phyloP scores from a whole-genome alignment of 1,284 basidiomycete genomes.

The Irpex lacteus region DNA sequence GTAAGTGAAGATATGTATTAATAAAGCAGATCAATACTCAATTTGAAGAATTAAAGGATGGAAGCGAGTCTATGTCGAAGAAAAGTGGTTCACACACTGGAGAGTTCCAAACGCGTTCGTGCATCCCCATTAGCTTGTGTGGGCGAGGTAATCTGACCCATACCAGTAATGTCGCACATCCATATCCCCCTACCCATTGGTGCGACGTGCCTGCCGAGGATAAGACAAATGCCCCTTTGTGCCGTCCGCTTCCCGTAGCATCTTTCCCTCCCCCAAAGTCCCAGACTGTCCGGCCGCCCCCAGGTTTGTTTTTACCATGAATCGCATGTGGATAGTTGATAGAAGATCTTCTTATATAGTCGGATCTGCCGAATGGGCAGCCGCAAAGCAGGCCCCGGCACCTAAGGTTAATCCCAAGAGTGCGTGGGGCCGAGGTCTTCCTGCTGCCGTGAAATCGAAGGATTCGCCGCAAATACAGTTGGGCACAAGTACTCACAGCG shows the following conservation, averaged over 20 bases:
- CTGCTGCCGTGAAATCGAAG: not conserved
- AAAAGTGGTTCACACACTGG: constrained; percentile 56
- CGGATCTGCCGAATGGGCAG: constrained; percentile 16
- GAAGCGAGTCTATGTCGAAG: constrained; percentile 53
- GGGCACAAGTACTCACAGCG: not conserved
- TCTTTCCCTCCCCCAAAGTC: constrained; percentile 14
- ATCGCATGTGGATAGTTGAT: not conserved
- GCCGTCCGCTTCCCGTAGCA: constrained; percentile 49
- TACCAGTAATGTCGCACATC: constrained; percentile 37
- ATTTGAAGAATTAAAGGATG: constrained; percentile 46
- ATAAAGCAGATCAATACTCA: constrained; percentile 4
- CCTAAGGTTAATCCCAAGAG: not conserved
- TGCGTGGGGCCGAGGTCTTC: constrained; percentile 7
- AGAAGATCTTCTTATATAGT: constrained; percentile 8
- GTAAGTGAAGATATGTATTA: constrained; percentile 22
- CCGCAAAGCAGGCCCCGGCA: not conserved
- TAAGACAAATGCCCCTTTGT: constrained; percentile 50
- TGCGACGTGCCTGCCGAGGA: constrained; percentile 56
- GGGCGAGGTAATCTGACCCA: not conserved
- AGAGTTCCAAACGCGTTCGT: constrained; percentile 31
- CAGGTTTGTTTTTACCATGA: constrained; percentile 10
- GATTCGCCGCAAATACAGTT: too few relatives aligned
- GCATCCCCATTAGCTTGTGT: constrained; percentile 7
- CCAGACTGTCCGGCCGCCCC: constrained; percentile 9
- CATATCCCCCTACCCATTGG: constrained; percentile 54